Percentiles rank a stretch among this genome's conserved stretches.
Conservation (phyloP, 495 filamentous ascomycete genomes). For the Xylaria scruposa region DNA sequence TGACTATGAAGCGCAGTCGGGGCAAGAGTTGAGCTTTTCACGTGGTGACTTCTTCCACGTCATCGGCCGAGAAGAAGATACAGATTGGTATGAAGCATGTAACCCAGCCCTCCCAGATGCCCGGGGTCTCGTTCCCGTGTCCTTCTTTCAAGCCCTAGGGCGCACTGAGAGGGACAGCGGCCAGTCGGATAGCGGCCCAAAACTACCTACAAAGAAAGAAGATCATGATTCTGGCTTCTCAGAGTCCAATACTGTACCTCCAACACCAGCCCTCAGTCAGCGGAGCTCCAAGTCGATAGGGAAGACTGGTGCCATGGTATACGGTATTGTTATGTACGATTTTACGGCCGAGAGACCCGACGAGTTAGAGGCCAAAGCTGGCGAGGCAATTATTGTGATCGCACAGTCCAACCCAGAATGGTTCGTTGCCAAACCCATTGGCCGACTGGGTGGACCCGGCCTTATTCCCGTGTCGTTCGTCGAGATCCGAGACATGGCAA, state of each 20-base stretch:
- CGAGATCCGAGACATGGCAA: slow-evolving; percentile 93
- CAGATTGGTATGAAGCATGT: slow-evolving; percentile 98
- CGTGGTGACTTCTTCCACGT: slow-evolving; percentile 99
- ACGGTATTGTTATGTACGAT: slow-evolving; percentile 96
- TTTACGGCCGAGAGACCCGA: slow-evolving; percentile 95
- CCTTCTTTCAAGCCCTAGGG: slow-evolving; percentile 89
- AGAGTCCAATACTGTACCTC: slow-evolving; percentile 54
- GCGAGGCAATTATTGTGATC: slow-evolving; percentile 97
- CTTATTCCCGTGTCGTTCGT: slow-evolving; percentile 97
- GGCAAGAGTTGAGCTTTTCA: slow-evolving; percentile 86
- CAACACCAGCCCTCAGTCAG: slow-evolving; percentile 53
- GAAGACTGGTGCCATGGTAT: slow-evolving; percentile 87
- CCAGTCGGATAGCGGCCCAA: slow-evolving; percentile 70
- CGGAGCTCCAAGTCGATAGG: slow-evolving; percentile 60
- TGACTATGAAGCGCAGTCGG: slow-evolving; percentile 80
- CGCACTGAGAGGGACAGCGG: slow-evolving; percentile 89
- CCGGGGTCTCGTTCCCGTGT: slow-evolving; percentile 89
- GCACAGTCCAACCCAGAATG: slow-evolving; percentile 99
- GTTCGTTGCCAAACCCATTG: slow-evolving; percentile 99
- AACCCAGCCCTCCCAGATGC: slow-evolving; percentile 90
- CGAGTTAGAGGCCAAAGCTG: slow-evolving; percentile 91
- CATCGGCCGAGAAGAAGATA: slow-evolving; percentile 92
- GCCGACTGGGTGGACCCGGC: slow-evolving; percentile 89
- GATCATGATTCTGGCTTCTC: slow-evolving; percentile 46
- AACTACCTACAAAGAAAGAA: slow-evolving; percentile 57